Evolutionary conservation across 2,329 filamentous ascomycete genomes (phyloP), one percentile per base, ranked within the genome.

Genomic region (Fusarium falciforme): DNA sequence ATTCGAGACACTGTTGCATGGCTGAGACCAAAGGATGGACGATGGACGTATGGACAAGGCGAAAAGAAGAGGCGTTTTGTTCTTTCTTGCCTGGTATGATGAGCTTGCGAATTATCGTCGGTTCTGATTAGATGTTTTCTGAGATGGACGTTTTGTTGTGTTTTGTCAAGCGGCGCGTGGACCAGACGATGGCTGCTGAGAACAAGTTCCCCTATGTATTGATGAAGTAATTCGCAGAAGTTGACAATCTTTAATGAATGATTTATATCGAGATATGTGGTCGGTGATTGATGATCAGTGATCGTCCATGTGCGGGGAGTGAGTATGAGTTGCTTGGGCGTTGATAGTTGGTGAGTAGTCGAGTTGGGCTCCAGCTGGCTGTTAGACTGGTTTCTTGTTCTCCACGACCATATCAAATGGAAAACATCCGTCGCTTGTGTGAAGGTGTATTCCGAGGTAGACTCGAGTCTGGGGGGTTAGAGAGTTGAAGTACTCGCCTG

Each of bases 161-260:
- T 52, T 66, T 73, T 70, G 72, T 75, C 72, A 74, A 72, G 72
- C 72, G 44, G 63, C 72, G 42, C 54, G 52, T 36, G 14, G 25
- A 55, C 25, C 29, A 47, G 38, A 35, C 54, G 62, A 59, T 52
- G 61, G 62, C 66, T 52, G 66, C 72, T 74, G 68, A 75, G 69
- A 60, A 67, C 55, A 55, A 62, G 31, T 75, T 74, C 72, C 71
- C 68, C 64, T 74, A 70, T 75, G 72, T 74, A 74, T 70, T 65
- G 62, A 74, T 70, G 72, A 74, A 71, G 61, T 72, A 74, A 69
- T 67, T 71, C 16, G 57, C 59, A 64, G 49, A 70, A 66, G 71
- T 67, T 36, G 52, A 59, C 61, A 62, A 54, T 35, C 49, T n/a
- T 59, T 66, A 59, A 49, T 55, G 36, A 67, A 73, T 54, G 55